Base-by-base conservation (phyloP, 2,329 filamentous ascomycete species). In the Pseudogymnoascus sp. region DNA sequence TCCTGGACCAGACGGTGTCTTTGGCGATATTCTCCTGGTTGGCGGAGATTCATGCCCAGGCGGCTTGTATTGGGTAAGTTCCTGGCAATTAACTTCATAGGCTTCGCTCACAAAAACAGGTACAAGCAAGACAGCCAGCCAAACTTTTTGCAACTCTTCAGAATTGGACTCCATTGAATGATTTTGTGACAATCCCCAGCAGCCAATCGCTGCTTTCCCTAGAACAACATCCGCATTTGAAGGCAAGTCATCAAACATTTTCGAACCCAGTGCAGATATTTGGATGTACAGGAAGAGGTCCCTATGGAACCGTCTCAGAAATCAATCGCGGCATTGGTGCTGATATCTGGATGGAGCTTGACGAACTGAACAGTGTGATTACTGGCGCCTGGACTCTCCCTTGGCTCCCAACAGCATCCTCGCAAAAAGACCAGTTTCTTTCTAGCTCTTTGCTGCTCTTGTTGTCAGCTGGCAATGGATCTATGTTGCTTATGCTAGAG, bases 1-100 rank as follows among this genome's bases (percentile, higher is more conserved):
- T 37, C 69, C 78, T 16, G 78, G 80, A 63, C 36, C 31, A 18
- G 28, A 53, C 31, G 63, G 63, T 59, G 38, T 14, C 18, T 85
- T 84, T 64, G 86, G 86, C 2, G 93, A 96, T 73, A 82, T 96
- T n/a, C 78, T 96, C 56, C 82, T 96, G 37, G 85, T 89, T 59
- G 89, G 89, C 4, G 92, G 93, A 0, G 87, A 90, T 67, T 89
- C 88, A 62, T 89, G 91, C 7, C 84, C 88, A 65, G 93, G 93
- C 5, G 86, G 88, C 0, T 81, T 95, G 5, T 93, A 89, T 66
- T 59, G 73, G 31, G 72, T 74, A 66, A 69, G 72, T 67, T 11
- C 21, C 12, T 28, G 23, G 11, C 25, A 42, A 46, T 59, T 7
- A 25, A n/a, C 66, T 25, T 61, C 7, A 63, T 5, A 11, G 18